Percentiles rank a stretch among this genome's conserved stretches.
These are phyloP conservation scores for Phytophthora kernoviae DNA, from an alignment of 352 stramenopile species.

Conservation along the genomic window DNA sequence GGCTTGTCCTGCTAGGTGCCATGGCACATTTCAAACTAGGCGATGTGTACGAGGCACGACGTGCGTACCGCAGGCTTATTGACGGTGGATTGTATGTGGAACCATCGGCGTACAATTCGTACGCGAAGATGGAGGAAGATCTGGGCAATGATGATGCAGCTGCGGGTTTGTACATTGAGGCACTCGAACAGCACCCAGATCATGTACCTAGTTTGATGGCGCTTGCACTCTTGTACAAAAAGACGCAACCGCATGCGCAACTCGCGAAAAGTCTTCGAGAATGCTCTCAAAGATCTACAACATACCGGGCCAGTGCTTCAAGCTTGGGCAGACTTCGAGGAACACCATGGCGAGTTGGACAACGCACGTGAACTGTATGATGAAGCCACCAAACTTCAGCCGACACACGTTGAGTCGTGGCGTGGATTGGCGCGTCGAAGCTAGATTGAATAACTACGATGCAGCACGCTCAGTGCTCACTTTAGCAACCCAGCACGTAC, in stretches of 20 bases:
- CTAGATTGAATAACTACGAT: conserved; percentile 59
- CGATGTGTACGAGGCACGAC: conserved; percentile 74
- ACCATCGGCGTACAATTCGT: conserved; percentile 80
- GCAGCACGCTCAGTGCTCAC: conserved; percentile 68
- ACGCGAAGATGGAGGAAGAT: conserved; percentile 85
- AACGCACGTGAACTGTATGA: conserved; percentile 78
- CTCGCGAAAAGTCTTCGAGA: conserved; percentile 72
- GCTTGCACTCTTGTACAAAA: conserved; percentile 68
- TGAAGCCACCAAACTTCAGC: conserved; percentile 71
- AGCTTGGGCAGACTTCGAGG: conserved; percentile 80
- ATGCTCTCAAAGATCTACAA: conserved; percentile 56
- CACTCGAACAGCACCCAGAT: conserved; percentile 62
- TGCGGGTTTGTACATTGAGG: conserved; percentile 64
- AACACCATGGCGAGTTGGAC: conserved; percentile 66
- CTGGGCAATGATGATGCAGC: conserved; percentile 74
- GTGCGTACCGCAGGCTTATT: conserved; percentile 74
- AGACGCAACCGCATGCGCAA: conserved; percentile 48
- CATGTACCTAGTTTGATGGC: conserved; percentile 84
- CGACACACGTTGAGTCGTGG: conserved; percentile 73
- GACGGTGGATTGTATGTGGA: conserved; percentile 77
- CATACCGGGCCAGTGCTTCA: conserved; percentile 63
- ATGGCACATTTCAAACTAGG: conserved; percentile 83
- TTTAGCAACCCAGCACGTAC: conserved; percentile 69
- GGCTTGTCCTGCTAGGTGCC: conserved; percentile 75
- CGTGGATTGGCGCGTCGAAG: conserved; percentile 67